A percentile compares a stretch with the other conserved stretches of the same genome.
Evolutionary conservation across 371 early-diverging fungal species (phyloP).

Genomic region (Rhizopus sp.): DNA sequence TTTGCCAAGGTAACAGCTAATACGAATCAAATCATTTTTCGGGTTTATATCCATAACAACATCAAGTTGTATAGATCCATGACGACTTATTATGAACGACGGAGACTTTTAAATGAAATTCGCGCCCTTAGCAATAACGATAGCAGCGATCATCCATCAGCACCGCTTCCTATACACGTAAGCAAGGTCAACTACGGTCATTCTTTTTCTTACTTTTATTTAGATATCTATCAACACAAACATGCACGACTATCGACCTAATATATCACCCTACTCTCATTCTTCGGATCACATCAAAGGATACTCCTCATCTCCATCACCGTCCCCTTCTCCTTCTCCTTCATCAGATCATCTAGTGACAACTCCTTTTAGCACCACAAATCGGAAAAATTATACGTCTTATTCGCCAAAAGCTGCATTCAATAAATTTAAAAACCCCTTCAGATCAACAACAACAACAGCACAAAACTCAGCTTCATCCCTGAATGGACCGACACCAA

Average conservation of each 20-base stretch:
- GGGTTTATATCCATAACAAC: slow-evolving; percentile 4
- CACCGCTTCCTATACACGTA: slow-evolving; percentile 19
- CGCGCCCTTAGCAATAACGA: slow-evolving; percentile 29
- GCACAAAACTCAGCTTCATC: slow-evolving; percentile 19
- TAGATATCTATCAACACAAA: slow-evolving; percentile 32
- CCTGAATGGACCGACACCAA: slow-evolving; percentile 11
- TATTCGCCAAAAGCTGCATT: slow-evolving; percentile 46
- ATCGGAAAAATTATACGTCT: slow-evolving; percentile 6
- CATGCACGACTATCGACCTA: slow-evolving; percentile 21
- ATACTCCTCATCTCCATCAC: slow-evolving; percentile 19
- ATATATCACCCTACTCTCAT: slow-evolving; percentile 10
- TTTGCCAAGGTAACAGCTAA: slow-evolving; percentile 33
- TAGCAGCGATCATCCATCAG: slow-evolving; percentile 7
- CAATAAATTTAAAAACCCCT: slow-evolving; percentile 33
- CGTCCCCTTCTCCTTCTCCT: slow-evolving; percentile 12
- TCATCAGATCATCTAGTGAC: slow-evolving; percentile 2
- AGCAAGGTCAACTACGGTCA: not conserved
- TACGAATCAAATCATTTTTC: not conserved
- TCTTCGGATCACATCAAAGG: slow-evolving; percentile 24
- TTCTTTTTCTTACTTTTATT: not conserved
- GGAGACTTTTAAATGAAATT: slow-evolving; percentile 51
- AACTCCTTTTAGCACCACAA: not conserved
- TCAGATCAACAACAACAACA: slow-evolving; percentile 21
- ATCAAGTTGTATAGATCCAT: slow-evolving; percentile 21
- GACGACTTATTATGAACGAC: slow-evolving; percentile 49